A percentile compares a stretch with the other conserved stretches of the same genome.
Conservation (phyloP, 169 alveolate species). For the Plasmodium fragile region DNA sequence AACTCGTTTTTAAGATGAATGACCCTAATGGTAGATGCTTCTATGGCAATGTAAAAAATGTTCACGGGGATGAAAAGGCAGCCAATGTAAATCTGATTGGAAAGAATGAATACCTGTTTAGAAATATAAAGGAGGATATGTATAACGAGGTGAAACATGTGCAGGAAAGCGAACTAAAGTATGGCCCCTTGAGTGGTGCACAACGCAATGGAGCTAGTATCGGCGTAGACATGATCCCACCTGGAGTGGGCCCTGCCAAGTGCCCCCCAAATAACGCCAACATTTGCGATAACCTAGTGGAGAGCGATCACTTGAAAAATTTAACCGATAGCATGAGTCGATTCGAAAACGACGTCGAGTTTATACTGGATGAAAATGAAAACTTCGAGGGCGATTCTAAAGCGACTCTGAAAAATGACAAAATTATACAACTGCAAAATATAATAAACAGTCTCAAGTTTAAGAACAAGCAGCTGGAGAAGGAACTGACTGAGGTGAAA, state of each 20-base stretch:
- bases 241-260: not conserved
- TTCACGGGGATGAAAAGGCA: not conserved
- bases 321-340: not conserved
- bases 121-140: not conserved
- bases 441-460: slow-evolving; percentile 43
- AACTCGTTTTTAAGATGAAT: not conserved
- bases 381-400: slow-evolving; percentile 10
- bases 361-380: slow-evolving; percentile 28
- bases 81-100: not conserved
- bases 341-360: slow-evolving; percentile 24
- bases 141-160: not conserved
- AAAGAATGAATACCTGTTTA: not conserved
- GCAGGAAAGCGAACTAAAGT: slow-evolving; percentile 1
- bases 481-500: slow-evolving; percentile 46
- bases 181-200: not conserved
- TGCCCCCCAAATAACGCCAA: not conserved
- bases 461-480: slow-evolving; percentile 52
- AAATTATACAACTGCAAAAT: slow-evolving; percentile 31
- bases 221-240: not conserved
- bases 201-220: not conserved
- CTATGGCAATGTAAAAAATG: not conserved
- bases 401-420: not conserved
- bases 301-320: slow-evolving; percentile 4
- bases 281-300: not conserved
- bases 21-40: not conserved